phyloP scores from a whole-genome alignment of 495 filamentous ascomycete genomes.

The Aspergillus ostianus region DNA sequence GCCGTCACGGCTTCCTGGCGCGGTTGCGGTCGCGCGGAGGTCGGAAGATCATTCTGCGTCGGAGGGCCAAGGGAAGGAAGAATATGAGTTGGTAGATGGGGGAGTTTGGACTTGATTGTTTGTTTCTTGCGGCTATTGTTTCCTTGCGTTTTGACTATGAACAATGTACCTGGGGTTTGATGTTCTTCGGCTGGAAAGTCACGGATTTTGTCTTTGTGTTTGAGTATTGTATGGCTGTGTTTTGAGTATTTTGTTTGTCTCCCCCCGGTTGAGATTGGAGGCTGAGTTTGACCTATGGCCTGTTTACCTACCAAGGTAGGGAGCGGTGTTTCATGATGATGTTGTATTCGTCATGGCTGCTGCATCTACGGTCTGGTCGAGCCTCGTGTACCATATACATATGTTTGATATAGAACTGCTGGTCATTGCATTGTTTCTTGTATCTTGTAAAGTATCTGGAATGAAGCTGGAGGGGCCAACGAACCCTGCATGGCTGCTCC shows the following conservation, averaged over 20 bases:
- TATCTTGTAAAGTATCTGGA: background rate
- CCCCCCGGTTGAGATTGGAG: background rate
- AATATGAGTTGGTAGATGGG: slow-evolving; percentile 58
- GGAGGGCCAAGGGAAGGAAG: slow-evolving; percentile 59
- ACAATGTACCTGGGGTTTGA: background rate
- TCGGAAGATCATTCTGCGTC: slow-evolving; percentile 54
- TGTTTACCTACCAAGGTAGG: background rate
- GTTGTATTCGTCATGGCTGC: too few species aligned
- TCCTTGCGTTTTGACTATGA: too few species aligned
- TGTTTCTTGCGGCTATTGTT: too few species aligned
- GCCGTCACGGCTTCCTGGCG: slow-evolving; percentile 66
- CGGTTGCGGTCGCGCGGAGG: slow-evolving; percentile 56
- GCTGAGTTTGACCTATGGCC: background rate
- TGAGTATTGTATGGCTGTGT: background rate
- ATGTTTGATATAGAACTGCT: background rate
- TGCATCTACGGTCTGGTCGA: background rate
- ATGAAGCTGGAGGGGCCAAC: background rate
- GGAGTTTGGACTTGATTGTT: too few species aligned
- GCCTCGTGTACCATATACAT: slow-evolving; percentile 2
- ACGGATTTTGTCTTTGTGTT: background rate
- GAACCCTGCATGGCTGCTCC: background rate
- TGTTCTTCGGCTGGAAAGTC: background rate
- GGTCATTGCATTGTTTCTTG: background rate
- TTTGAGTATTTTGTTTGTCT: background rate
- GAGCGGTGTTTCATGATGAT: background rate